A percentile compares a stretch with the other conserved stretches of the same genome.
Evolutionary conservation across 2,329 filamentous ascomycete genomes (phyloP).

Genomic region (Penicillium aurantiogriseum): DNA sequence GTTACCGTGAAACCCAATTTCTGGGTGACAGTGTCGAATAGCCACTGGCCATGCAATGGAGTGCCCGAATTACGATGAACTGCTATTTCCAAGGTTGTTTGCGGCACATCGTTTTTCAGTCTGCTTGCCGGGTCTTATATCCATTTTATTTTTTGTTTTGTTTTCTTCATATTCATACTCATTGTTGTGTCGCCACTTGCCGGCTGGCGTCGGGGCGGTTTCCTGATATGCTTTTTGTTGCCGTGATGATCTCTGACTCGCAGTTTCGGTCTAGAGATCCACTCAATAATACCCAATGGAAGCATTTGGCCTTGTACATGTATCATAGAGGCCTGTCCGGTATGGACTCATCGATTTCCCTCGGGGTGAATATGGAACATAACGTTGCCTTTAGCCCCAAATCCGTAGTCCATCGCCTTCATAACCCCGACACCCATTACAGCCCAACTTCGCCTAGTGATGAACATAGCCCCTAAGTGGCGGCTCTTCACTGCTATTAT

Average conservation of each 20-base stretch:
- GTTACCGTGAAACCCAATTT: slow-evolving; percentile 1
- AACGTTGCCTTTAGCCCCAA: not conserved
- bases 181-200: not conserved
- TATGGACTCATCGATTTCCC: not conserved
- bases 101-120: slow-evolving; percentile 12
- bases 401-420: not conserved
- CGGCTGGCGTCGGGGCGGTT: slow-evolving; percentile 7
- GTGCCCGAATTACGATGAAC: slow-evolving; percentile 22
- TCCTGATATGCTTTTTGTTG: slow-evolving; percentile 13
- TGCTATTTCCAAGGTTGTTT: slow-evolving; percentile 14
- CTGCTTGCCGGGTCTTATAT: slow-evolving; percentile 21
- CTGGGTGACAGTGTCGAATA: not conserved
- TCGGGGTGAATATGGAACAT: not conserved
- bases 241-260: slow-evolving; percentile 8
- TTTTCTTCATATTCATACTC: slow-evolving; percentile 8
- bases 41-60: slow-evolving; percentile 12
- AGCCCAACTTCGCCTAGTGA: no score
- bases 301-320: slow-evolving; percentile 16
- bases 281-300: slow-evolving; percentile 25
- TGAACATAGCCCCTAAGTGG: not conserved
- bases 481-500: not conserved
- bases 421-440: not conserved
- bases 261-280: slow-evolving; percentile 17
- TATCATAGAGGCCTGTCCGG: not conserved
- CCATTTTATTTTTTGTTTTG: slow-evolving; percentile 13